Conservation (phyloP, 2,329 filamentous ascomycete genomes). For the Phaeosphaeria sp. region DNA sequence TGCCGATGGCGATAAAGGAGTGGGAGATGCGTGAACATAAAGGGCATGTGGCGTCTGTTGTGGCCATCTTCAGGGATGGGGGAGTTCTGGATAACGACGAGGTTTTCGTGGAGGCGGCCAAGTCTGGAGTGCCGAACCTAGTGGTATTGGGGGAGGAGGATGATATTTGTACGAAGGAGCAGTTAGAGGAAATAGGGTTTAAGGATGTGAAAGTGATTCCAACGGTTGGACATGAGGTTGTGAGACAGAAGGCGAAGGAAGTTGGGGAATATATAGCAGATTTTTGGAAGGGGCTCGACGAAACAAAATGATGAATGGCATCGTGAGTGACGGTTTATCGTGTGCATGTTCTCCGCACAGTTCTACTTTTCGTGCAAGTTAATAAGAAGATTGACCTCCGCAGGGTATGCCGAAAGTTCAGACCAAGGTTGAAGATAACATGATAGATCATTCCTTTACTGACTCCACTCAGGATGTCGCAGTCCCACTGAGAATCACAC, state of each 20-base stretch:
- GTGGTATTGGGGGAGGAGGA: conserved; percentile 49
- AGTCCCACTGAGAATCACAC: too few species aligned
- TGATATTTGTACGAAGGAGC: conserved; percentile 39
- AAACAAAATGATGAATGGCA: neutral
- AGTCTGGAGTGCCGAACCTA: conserved; percentile 30
- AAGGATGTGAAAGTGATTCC: conserved; percentile 46
- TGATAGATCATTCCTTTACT: too few species aligned
- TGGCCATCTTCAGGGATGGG: conserved; percentile 51
- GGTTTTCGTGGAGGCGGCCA: conserved; percentile 36
- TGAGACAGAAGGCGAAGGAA: conserved; percentile 46
- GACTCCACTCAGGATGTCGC: too few species aligned
- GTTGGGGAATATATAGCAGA: conserved; percentile 42
- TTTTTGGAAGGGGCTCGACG: conserved; percentile 32
- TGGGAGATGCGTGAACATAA: conserved; percentile 58
- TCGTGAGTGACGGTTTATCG: neutral
- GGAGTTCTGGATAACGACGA: conserved; percentile 50
- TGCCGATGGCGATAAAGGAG: conserved; percentile 55
- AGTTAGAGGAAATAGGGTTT: conserved; percentile 45
- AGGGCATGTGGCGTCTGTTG: conserved; percentile 3
- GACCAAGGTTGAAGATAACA: too few species aligned
- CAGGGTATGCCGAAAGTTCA: too few species aligned
- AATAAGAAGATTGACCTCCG: too few species aligned
- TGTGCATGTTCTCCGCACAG: too few species aligned
- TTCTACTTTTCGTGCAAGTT: too few species aligned
- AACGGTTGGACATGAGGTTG: conserved; percentile 50